Base-by-base conservation (phyloP, 2,329 filamentous ascomycete genomes). In the Talaromyces sp. region DNA sequence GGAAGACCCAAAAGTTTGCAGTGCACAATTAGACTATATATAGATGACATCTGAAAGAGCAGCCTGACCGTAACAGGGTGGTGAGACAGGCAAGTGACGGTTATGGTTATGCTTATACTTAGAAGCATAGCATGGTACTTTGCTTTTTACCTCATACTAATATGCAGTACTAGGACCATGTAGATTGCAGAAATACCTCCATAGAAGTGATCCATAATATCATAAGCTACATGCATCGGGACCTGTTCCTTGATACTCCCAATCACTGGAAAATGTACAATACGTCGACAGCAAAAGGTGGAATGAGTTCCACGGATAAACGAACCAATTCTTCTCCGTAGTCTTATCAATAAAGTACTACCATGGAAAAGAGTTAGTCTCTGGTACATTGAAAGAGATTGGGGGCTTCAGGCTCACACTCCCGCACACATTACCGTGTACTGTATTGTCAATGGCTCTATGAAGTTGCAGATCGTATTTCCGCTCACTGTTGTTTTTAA, bases 231-330 rank as follows among this genome's bases (percentile, higher is more conserved):
- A n/a, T n/a, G n/a, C n/a, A n/a, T n/a, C n/a, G n/a, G n/a, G n/a
- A n/a, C n/a, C n/a, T n/a, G n/a, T 40, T 40, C 19, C 19, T 41
- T 19, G 19, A 22, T 41, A 41, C 7, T 41, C 39, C 39, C 39
- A 41, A 17, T 41, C 39, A 22, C 19, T 11, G 1, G 17, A 22
- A 22, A 41, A 41, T 10, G 19, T 13, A 17, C 39, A 41, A 22
- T 60, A 57, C 2, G 60, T 63, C 5, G 61, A 61, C 15, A 59
- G 56, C 63, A 62, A 65, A 56, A 65, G 59, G 8, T 60, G 52
- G 15, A 64, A 39, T 8, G 63, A 62, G 37, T 57, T 65, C 63
- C 63, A 65, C 11, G 63, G 63, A 35, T 64, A 63, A 33, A 64
- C 59, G 35, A 64, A 65, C 63, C 63, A 65, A 25, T 64, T 64